Base-by-base conservation (phyloP, 768 basidiomycete species). In the Auricularia auricula-judae region DNA sequence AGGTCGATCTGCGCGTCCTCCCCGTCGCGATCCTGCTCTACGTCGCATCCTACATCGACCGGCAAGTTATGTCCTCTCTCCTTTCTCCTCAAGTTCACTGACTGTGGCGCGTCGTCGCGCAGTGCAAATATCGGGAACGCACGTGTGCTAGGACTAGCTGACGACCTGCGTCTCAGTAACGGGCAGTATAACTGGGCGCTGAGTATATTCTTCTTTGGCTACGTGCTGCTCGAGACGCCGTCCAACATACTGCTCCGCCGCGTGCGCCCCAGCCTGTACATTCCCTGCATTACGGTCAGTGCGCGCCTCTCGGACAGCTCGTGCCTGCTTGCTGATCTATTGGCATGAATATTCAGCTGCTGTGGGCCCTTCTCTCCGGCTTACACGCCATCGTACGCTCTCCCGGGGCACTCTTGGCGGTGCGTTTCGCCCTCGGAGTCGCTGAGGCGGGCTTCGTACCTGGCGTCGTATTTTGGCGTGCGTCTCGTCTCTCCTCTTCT, bases 401-500 rank as follows among this genome's bases (percentile, higher is more conserved):
- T 47, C 67, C 72, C 2, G 58, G 69, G 8, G 70, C 69, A 3
- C 73, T 51, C 42, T 43, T 61, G n/a, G 16, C 14, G 11, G n/a
- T 62, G 36, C 23, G 21, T 34, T 78, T 82, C 67, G 71, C 79
- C 8, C 72, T 81, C 14, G 81, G 80, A 3, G 71, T 73, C 5
- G 74, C 78, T 44, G 81, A 80, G 65, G 78, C 78, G 3, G 67
- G 78, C 29, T 59, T 29, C 56, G 11, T 59, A 8, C 56, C 56
- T 33, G 56, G 56, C 11, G 23, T 33, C 10, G 23, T 59, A 5
- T 59, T 33, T 18, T 59, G 56, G 56, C 21, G 56, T 59, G 36
- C 56, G 23, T 34, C 56, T 33, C 3, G 7, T 4, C 3, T 18
- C 23, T 29, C 23, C 23, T 8, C 5, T 7, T 23, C 34, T 59